Conservation (phyloP, 257 asterid genomes). For the Nicotiana tabacum region DNA sequence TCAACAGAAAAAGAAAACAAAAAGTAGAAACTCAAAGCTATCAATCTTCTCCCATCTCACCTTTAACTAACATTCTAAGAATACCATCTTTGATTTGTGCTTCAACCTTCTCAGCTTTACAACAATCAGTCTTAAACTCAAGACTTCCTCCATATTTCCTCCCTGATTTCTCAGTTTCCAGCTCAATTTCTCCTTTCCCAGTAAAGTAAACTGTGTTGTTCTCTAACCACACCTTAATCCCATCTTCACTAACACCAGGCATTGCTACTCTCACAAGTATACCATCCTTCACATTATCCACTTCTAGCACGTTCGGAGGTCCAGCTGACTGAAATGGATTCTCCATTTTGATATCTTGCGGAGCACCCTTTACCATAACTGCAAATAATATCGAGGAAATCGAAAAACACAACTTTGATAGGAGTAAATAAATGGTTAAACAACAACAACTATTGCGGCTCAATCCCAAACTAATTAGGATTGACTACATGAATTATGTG, state of each 20-base stretch:
- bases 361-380: constrained; percentile 11
- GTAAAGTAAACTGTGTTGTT: constrained; percentile 18
- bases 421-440: background rate
- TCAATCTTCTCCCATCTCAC: background rate
- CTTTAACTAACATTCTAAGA: constrained; percentile 14
- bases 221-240: constrained; percentile 26
- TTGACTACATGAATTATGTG: background rate
- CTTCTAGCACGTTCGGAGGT: constrained; percentile 22
- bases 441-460: background rate
- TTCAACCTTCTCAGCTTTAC: constrained; percentile 12
- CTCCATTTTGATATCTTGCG: constrained; percentile 23
- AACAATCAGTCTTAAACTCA: background rate
- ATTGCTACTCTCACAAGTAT: constrained; percentile 20
- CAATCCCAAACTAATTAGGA: constrained; percentile 1
- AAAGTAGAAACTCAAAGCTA: background rate
- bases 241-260: constrained; percentile 24
- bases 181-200: constrained; percentile 19
- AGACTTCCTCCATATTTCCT: constrained; percentile 27
- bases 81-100: constrained; percentile 21
- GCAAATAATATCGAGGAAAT: background rate
- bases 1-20: background rate
- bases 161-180: constrained; percentile 8
- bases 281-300: constrained; percentile 12
- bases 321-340: constrained; percentile 32
- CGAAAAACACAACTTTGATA: background rate